Evolutionary conservation across 2,329 filamentous ascomycete species (phyloP).

Genomic region (Trichophyton mentagrophytes): DNA sequence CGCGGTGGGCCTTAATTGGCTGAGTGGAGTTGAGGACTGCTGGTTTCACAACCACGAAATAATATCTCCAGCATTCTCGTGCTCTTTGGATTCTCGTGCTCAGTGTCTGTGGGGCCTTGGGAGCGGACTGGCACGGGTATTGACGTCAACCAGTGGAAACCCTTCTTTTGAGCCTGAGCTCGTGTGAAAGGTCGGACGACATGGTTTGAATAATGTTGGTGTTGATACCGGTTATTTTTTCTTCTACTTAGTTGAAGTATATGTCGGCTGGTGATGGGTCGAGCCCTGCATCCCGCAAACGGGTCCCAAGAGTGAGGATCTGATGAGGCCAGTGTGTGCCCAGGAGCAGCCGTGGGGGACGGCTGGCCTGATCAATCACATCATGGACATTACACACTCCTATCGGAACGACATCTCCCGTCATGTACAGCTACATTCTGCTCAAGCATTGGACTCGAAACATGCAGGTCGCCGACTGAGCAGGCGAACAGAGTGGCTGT

Average conservation of each 20-base stretch:
- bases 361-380: not conserved
- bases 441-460: no score
- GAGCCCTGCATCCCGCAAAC: not conserved
- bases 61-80: not conserved
- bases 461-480: no score
- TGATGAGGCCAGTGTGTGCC: not conserved
- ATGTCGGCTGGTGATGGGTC: no score
- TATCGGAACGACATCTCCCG: no score
- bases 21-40: not conserved
- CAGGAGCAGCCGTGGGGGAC: not conserved
- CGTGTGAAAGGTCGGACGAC: not conserved
- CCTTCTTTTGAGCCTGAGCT: not conserved
- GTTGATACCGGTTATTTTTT: no score
- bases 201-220: no score
- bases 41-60: not conserved
- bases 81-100: not conserved
- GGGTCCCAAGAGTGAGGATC: not conserved
- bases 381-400: not conserved
- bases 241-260: no score
- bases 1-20: not conserved
- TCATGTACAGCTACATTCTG: no score
- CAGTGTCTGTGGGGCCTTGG: not conserved
- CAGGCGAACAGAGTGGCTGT: no score
- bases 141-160: not conserved
- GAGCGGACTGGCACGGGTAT: not conserved